A percentile compares a stretch with the other conserved stretches of the same genome.
Evolutionary conservation across 805 yeast species (phyloP).

Genomic region (Hanseniaspora hatyaiensis): DNA sequence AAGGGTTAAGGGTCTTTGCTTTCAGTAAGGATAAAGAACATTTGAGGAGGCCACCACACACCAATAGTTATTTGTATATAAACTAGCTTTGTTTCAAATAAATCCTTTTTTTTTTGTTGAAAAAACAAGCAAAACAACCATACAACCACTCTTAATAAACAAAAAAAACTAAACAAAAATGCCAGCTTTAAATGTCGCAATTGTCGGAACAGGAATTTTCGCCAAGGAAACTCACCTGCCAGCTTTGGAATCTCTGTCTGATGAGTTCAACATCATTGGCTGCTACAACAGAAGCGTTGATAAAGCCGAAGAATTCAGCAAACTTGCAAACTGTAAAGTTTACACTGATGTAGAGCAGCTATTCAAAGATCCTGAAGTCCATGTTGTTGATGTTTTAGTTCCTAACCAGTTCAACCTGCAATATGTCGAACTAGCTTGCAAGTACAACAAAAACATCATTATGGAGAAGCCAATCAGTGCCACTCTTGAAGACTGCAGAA

Average conservation of each 20-base stretch:
- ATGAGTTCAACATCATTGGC: conserved; percentile 47
- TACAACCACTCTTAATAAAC: neutral
- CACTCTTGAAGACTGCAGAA: conserved; percentile 62
- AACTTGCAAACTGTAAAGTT: conserved; percentile 45
- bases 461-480: conserved; percentile 93
- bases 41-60: too few relatives aligned
- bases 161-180: conserved; percentile 19
- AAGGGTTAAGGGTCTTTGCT: too few relatives aligned
- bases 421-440: conserved; percentile 57
- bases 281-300: conserved; percentile 73
- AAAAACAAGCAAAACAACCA: neutral
- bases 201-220: conserved; percentile 78
- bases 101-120: too few relatives aligned
- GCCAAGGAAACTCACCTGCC: conserved; percentile 81
- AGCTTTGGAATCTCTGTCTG: conserved; percentile 41
- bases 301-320: conserved; percentile 74
- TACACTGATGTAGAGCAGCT: conserved; percentile 54
- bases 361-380: conserved; percentile 54
- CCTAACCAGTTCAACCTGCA: conserved; percentile 76
- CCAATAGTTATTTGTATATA: too few relatives aligned
- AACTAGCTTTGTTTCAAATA: too few relatives aligned
- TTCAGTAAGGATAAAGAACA: too few relatives aligned
- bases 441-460: conserved; percentile 63
- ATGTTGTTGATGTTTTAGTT: conserved; percentile 69
- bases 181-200: conserved; percentile 42